These are phyloP conservation scores for Setaria viridis DNA, from an alignment of 202 grass and related monocot genomes.

Conservation along the genomic window DNA sequence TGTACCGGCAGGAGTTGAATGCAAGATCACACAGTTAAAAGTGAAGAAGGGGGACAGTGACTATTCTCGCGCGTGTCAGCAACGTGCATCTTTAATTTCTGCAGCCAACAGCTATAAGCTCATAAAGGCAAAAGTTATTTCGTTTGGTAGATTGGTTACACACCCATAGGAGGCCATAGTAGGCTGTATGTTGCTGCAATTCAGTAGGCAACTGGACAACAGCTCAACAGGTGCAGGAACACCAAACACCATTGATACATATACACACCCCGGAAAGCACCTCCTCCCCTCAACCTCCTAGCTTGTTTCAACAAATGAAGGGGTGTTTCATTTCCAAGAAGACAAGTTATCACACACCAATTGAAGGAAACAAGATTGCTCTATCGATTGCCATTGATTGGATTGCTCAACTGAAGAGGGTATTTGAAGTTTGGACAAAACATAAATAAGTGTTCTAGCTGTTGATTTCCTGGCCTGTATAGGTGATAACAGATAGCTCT, in stretches of 20 bases:
- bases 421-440: not conserved
- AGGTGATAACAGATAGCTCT: constrained; percentile 7
- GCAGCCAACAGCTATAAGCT: constrained; percentile 27
- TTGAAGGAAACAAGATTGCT: constrained; percentile 33
- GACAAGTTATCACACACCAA: constrained; percentile 13
- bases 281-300: not conserved
- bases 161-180: constrained; percentile 10
- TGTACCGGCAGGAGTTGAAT: constrained; percentile 43
- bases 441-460: not conserved
- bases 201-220: not conserved
- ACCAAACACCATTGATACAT: not conserved
- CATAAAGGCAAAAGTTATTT: constrained; percentile 51
- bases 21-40: constrained; percentile 20
- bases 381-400: constrained; percentile 17
- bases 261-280: not conserved
- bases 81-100: constrained; percentile 35
- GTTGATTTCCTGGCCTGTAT: constrained; percentile 2
- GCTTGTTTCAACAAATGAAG: constrained; percentile 13
- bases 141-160: constrained; percentile 40
- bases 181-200: not conserved
- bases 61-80: constrained; percentile 42
- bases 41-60: constrained; percentile 15
- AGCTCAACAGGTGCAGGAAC: constrained; percentile 12
- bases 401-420: constrained; percentile 30
- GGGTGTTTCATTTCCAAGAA: constrained; percentile 6